phyloP scores from a whole-genome alignment of 352 stramenopile genomes.

The Globisporangium heterothallicum region DNA sequence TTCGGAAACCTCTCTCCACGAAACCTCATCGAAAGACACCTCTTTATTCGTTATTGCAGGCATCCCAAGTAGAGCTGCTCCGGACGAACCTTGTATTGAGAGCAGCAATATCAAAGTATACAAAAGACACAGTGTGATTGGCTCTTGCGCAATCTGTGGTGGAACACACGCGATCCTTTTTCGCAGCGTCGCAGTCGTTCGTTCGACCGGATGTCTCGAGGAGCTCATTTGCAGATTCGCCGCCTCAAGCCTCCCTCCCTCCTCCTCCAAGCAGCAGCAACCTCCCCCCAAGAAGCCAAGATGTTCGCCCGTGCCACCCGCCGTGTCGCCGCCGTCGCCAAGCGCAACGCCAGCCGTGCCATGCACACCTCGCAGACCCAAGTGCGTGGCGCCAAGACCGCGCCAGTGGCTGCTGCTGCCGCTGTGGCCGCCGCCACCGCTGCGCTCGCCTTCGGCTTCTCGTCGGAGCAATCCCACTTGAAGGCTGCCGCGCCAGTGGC shows the following conservation, averaged over 20 bases:
- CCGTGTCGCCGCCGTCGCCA: constrained; percentile 57
- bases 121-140: constrained; percentile 1
- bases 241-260: constrained; percentile 9
- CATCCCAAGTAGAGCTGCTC: no score
- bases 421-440: constrained; percentile 37
- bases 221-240: constrained; percentile 29
- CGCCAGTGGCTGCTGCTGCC: constrained; percentile 29
- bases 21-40: neutral
- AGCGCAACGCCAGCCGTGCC: constrained; percentile 44
- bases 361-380: constrained; percentile 49
- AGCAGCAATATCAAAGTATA: neutral
- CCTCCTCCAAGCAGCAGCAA: no score
- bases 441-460: constrained; percentile 40
- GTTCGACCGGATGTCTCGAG: neutral
- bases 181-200: constrained; percentile 7
- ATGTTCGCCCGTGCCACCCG: constrained; percentile 74
- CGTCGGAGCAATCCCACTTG: constrained; percentile 32
- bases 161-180: constrained; percentile 9
- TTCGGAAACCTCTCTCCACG: neutral
- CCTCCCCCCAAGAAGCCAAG: no score
- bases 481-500: constrained; percentile 42
- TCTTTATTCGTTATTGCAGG: neutral
- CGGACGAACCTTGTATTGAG: neutral
- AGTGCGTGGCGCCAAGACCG: constrained; percentile 20
- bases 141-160: constrained; percentile 18